Conservation (phyloP, 768 basidiomycete species). For the Boletus barrowsii region DNA sequence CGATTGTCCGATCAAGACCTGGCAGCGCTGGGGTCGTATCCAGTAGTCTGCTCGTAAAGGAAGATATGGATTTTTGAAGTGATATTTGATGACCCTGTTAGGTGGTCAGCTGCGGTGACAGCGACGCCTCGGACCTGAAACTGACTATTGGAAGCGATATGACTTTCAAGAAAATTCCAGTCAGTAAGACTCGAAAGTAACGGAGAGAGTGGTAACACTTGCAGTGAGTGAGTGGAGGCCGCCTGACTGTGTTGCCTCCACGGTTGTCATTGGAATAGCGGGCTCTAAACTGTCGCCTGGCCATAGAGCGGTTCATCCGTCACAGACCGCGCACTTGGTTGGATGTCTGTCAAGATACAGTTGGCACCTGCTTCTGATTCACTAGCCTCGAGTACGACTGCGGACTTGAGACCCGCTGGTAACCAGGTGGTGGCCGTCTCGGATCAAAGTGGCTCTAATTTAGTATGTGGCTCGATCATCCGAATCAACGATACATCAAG, state of each 20-base stretch:
- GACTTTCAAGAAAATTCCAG: constrained; percentile 17
- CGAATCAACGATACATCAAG: too few relatives aligned
- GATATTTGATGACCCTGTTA: constrained; percentile 39
- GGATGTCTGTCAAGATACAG: not conserved
- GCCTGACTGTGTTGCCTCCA: constrained; percentile 1
- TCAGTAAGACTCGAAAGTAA: not conserved
- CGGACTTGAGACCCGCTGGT: too few relatives aligned
- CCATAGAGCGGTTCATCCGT: constrained; percentile 12
- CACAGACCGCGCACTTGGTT: not conserved
- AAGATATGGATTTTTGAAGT: constrained; percentile 35
- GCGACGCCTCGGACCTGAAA: constrained; percentile 22
- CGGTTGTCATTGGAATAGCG: not conserved
- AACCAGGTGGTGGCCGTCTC: not conserved
- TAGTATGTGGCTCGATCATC: constrained; percentile 1
- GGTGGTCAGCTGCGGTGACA: constrained; percentile 14
- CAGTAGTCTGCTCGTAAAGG: constrained; percentile 34
- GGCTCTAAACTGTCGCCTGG: constrained; percentile 7
- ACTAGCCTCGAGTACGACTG: not conserved
- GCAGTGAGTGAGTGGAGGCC: constrained; percentile 26
- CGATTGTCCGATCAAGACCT: constrained; percentile 60
- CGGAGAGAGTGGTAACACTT: constrained; percentile 4
- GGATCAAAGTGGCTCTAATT: constrained; percentile 6
- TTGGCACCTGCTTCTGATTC: too few relatives aligned
- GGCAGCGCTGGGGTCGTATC: constrained; percentile 26
- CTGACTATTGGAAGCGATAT: constrained; percentile 32